These are phyloP conservation scores for Mortierella sp. DNA, from an alignment of 371 early-diverging fungal species.

Conservation along the genomic window DNA sequence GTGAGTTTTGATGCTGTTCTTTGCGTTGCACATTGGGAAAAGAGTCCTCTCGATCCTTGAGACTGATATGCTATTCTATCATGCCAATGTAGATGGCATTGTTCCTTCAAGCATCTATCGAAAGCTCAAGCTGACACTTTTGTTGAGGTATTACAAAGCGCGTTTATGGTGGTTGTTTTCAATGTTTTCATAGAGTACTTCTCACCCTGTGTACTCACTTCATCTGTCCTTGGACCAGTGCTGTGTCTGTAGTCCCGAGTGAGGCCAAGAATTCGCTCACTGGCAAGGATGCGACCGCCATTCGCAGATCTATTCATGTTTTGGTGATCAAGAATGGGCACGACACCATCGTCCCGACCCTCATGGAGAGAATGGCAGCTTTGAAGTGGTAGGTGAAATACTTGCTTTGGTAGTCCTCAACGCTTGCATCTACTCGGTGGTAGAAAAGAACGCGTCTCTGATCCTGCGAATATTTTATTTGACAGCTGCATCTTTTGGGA, in stretches of 20 bases:
- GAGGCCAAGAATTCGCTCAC: neutral
- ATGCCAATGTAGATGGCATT: conserved; percentile 10
- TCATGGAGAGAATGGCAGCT: conserved; percentile 27
- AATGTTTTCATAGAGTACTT: neutral
- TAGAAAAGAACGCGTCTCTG: no score
- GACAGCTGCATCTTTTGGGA: conserved; percentile 27
- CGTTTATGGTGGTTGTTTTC: neutral
- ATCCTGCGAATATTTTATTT: neutral
- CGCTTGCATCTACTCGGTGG: no score
- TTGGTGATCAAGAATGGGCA: conserved; percentile 32
- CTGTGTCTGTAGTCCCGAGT: conserved; percentile 21
- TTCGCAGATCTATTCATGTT: conserved; percentile 30
- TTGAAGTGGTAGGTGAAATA: conserved; percentile 20
- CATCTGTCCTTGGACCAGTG: neutral
- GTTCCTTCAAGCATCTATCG: conserved; percentile 25
- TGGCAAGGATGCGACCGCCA: neutral
- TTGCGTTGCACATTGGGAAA: no score
- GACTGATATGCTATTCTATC: neutral
- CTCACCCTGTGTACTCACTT: neutral
- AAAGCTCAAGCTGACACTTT: conserved; percentile 47
- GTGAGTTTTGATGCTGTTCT: conserved; percentile 5
- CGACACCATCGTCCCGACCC: conserved; percentile 29
- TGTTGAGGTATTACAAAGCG: conserved; percentile 33
- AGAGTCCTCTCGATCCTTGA: no score
- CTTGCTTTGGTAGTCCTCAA: no score